Evolutionary conservation across 176 grass and related monocot genomes (phyloP).

Genomic region (Areca catechu): DNA sequence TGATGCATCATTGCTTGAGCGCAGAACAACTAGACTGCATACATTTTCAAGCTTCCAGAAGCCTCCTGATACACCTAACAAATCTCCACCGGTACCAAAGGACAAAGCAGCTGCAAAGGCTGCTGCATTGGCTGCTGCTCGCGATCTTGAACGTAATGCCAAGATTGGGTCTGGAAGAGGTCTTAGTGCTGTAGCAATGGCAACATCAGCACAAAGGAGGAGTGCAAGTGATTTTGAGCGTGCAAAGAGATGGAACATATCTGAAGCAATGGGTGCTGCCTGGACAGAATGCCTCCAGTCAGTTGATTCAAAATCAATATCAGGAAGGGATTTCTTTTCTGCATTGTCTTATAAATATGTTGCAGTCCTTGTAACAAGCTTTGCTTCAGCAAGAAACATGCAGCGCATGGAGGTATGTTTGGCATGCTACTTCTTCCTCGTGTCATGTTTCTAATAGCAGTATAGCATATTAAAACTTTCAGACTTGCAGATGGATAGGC

Average conservation of each 20-base stretch:
- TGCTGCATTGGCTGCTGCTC: constrained; percentile 74
- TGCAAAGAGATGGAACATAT: constrained; percentile 94
- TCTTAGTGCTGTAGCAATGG: constrained; percentile 98
- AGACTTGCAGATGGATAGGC: constrained; percentile 83
- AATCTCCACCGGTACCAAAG: constrained; percentile 48
- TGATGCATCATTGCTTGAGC: constrained; percentile 61
- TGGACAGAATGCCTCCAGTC: constrained; percentile 91
- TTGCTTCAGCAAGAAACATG: constrained; percentile 81
- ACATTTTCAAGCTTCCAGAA: constrained; percentile 85
- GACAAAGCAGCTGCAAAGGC: constrained; percentile 93
- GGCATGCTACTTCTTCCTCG: constrained; percentile 12
- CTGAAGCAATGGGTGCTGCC: constrained; percentile 94
- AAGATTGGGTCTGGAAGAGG: constrained; percentile 95
- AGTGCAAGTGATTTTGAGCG: constrained; percentile 72
- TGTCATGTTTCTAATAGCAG: constrained; percentile 17
- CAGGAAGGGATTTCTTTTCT: constrained; percentile 73
- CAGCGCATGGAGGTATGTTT: constrained; percentile 74
- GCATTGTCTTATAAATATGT: constrained; percentile 96
- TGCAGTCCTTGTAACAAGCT: constrained; percentile 85
- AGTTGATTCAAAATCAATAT: constrained; percentile 61
- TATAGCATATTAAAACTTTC: constrained; percentile 15
- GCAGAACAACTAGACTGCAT: constrained; percentile 60
- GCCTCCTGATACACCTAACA: constrained; percentile 52
- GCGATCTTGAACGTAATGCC: constrained; percentile 78
- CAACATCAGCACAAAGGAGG: constrained; percentile 94